phyloP scores from a whole-genome alignment of 2,329 filamentous ascomycete genomes.

The Mariannaea sp. region DNA sequence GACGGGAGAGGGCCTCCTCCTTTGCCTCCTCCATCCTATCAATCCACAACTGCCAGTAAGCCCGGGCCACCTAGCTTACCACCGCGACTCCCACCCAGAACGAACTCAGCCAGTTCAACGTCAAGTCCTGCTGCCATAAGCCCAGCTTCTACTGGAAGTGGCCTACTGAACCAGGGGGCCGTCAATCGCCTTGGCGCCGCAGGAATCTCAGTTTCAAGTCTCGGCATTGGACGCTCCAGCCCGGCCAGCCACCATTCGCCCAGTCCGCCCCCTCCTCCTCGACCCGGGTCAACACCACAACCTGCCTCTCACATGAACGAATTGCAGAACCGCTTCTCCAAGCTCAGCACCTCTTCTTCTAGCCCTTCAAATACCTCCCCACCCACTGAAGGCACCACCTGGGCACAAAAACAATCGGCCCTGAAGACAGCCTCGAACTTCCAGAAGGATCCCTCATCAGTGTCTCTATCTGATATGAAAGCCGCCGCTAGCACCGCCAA shows the following conservation, averaged over 20 bases:
- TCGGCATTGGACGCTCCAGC: constrained; percentile 67
- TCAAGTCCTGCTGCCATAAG: constrained; percentile 30
- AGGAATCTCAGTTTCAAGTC: constrained; percentile 76
- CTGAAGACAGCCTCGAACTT: constrained; percentile 64
- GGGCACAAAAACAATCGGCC: constrained; percentile 68
- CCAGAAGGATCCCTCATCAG: constrained; percentile 64
- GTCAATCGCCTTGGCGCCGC: constrained; percentile 70
- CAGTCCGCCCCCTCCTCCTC: constrained; percentile 36
- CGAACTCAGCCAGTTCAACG: constrained; percentile 42
- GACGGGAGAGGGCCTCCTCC: constrained; percentile 42
- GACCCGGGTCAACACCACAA: constrained; percentile 27
- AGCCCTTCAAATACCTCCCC: constrained; percentile 24
- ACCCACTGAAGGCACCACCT: constrained; percentile 60
- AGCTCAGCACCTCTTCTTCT: constrained; percentile 48
- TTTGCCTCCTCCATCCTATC: constrained; percentile 39
- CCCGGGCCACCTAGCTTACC: constrained; percentile 65
- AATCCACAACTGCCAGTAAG: constrained; percentile 36
- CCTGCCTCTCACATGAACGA: constrained; percentile 60
- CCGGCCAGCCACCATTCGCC: constrained; percentile 37
- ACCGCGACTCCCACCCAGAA: constrained; percentile 64
- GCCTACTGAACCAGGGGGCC: constrained; percentile 59
- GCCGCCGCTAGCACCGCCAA: constrained; percentile 65
- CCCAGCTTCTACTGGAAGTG: constrained; percentile 30
- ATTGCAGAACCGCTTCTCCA: constrained; percentile 70
- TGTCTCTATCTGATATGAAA: constrained; percentile 63